These are phyloP conservation scores for Ogataea polymorpha DNA, from an alignment of 805 yeast species.

Conservation along the genomic window DNA sequence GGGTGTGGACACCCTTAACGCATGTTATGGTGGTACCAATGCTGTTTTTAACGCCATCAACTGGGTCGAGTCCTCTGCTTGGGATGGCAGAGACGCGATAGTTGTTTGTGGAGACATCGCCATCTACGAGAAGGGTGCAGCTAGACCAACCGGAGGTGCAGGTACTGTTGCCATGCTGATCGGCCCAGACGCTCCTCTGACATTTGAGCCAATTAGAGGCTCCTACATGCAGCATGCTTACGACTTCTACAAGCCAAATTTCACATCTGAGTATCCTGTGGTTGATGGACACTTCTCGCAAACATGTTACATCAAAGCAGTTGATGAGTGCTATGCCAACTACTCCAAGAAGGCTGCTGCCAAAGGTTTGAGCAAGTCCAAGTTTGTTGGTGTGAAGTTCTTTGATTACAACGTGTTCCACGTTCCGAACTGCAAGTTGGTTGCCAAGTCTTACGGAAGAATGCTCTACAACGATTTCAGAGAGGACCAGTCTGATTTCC, in stretches of 20 bases:
- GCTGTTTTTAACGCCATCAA: conserved; percentile 91
- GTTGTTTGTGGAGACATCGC: conserved; percentile 99
- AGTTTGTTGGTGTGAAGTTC: conserved; percentile 63
- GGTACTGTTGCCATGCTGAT: conserved; percentile 92
- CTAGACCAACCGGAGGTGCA: conserved; percentile 99
- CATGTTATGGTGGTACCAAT: conserved; percentile 98
- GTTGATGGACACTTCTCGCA: conserved; percentile 97
- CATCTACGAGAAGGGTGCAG: conserved; percentile 93
- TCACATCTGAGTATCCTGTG: conserved; percentile 92
- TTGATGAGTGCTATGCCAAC: conserved; percentile 79
- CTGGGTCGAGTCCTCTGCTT: conserved; percentile 93
- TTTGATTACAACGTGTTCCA: conserved; percentile 97
- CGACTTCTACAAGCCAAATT: conserved; percentile 97
- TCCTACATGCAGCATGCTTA: conserved; percentile 95
- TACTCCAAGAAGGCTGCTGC: conserved; percentile 75
- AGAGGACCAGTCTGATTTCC: conserved; percentile 60
- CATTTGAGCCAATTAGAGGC: conserved; percentile 85
- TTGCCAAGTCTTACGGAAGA: conserved; percentile 89
- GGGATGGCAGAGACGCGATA: conserved; percentile 98
- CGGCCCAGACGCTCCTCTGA: conserved; percentile 98
- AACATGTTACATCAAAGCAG: conserved; percentile 88
- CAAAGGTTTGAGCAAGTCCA: conserved; percentile 42
- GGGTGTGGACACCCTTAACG: conserved; percentile 94
- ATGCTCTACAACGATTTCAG: conserved; percentile 83
- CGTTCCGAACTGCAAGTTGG: conserved; percentile 96